Evolutionary conservation across 306 rosid genomes (phyloP), one percentile per base, ranked within the genome.

Genomic region (Dryas octopetala): DNA sequence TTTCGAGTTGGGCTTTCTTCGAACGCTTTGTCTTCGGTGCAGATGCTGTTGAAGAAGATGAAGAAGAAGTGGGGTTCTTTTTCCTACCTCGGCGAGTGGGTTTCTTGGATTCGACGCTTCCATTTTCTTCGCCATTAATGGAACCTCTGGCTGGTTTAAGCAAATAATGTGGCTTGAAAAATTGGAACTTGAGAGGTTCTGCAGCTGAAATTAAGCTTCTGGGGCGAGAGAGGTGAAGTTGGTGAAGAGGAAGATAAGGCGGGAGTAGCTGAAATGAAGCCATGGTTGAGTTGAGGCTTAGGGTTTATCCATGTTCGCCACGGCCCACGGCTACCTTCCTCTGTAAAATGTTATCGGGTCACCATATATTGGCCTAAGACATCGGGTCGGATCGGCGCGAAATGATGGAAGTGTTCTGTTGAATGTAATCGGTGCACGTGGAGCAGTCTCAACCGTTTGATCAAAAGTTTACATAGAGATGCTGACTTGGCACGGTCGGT

Each of bases 61-160:
- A 17, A 17, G 86, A 9, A 4, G 85, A 51, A 26, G 70, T 62
- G n/a, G 81, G 43, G 1, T 80, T 80, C 78, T 84, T 89, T 76
- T 89, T 95, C 32, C 86, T 80, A 76, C 91, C 96, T 50, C 93
- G 86, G 77, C 90, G 91, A 46, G 84, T 76, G 65, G 89, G 88
- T 11, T 68, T 58, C n/a, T 82, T 79, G 63, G 97, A 54, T 46
- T 89, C 89, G 0, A 71, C 4, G 45, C 76, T 69, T 45, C 79
- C 91, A 68, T 89, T 83, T 28, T 16, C 74, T 17, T 84, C 90
- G 50, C 74, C 85, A 32, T 52, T 53, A 26, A 62, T 50, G 74
- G 90, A 78, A 73, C 88, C 87, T 83, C 74, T 70, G 15, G 84
- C 48, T 28, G 77, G 57, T 8, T 53, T 28, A 57, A 59, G 79